Evolutionary conservation across 2,329 filamentous ascomycete species (phyloP).

Genomic region (Talaromyces funiculosus): DNA sequence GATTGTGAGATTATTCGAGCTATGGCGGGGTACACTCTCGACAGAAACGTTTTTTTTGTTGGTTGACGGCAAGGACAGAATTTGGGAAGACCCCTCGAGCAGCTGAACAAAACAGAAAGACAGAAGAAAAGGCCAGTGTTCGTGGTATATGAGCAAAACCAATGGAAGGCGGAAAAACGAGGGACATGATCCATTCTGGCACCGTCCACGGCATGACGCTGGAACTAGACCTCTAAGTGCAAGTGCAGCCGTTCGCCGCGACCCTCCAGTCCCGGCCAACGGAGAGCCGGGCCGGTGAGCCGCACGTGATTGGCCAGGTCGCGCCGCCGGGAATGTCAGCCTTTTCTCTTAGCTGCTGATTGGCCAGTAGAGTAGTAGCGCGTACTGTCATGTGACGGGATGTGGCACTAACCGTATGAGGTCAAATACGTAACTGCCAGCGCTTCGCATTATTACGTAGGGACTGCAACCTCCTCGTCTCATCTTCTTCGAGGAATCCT

Average conservation of each 20-base stretch:
- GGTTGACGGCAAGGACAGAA: not conserved
- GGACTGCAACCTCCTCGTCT: not conserved
- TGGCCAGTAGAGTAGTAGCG: not conserved
- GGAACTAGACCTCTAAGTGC: slow-evolving; percentile 32
- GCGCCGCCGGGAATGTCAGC: not conserved
- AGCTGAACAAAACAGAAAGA: not conserved
- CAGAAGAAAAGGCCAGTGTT: not conserved
- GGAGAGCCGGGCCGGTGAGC: slow-evolving; percentile 4
- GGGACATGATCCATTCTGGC: slow-evolving; percentile 4
- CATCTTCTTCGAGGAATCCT: not conserved
- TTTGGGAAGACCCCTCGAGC: not conserved
- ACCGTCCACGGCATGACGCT: slow-evolving; percentile 5
- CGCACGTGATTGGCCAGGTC: slow-evolving; percentile 3
- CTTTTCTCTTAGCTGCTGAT: not conserved
- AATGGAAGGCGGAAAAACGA: slow-evolving; percentile 5
- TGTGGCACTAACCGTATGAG: not conserved
- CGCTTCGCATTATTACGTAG: not conserved
- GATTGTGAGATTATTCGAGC: not conserved
- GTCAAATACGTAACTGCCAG: not conserved
- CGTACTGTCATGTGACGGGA: not conserved
- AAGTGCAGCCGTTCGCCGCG: slow-evolving; percentile 21
- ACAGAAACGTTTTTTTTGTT: not conserved
- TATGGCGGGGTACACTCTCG: slow-evolving; percentile 2
- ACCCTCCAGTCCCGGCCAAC: not conserved
- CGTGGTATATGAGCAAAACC: slow-evolving; percentile 1